Evolutionary conservation across 139 green algal genomes (phyloP), one percentile per base, ranked within the genome.

Genomic region (Chlorella sp.): DNA sequence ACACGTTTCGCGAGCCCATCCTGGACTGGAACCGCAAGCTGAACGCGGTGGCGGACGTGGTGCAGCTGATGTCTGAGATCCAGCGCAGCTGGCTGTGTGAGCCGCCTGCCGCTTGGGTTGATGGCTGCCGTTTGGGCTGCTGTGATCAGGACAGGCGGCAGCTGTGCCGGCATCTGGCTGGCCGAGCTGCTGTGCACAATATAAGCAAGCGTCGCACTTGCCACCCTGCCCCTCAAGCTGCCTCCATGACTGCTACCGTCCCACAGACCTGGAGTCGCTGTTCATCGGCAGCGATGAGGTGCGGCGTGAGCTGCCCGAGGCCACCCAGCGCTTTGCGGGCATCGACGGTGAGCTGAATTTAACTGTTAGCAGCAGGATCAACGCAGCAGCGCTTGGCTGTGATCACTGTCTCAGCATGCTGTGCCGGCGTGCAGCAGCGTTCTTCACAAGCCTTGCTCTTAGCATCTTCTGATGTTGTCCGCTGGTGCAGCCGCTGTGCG

Each of bases 271-370:
- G 58, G 94, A 98, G 88, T 92, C 86, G 67, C 97, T 98, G 84
- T 98, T 98, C 84, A 87, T 97, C 32, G 93, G 94, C 68, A 93
- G 84, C 0, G 94, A 92, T 8, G 95, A 98, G 84, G 97, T 98
- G 85, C 91, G 94, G 26, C 93, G 95, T 80, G 94, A 97, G 90
- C 93, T 98, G 87, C 95, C 95, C 9, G 94, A 97, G 87, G 95
- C 97, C 79, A 92, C 86, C 22, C 94, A 96, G 90, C 91, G 95
- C 85, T 97, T 98, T 86, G 94, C 96, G 64, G 87, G 56, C 40
- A 89, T 96, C 81, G 96, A 98, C 76, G 30, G 51, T 60, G 51
- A 60, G 51, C 46, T 54, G 46, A 11, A 60, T 60, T 11, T 2
- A 60, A 24, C 13, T 24, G 51, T 2, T 20, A 3, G 51, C 51